phyloP scores from a whole-genome alignment of 192 early-diverging fungal species.

The Hyaloraphidium curvatum region DNA sequence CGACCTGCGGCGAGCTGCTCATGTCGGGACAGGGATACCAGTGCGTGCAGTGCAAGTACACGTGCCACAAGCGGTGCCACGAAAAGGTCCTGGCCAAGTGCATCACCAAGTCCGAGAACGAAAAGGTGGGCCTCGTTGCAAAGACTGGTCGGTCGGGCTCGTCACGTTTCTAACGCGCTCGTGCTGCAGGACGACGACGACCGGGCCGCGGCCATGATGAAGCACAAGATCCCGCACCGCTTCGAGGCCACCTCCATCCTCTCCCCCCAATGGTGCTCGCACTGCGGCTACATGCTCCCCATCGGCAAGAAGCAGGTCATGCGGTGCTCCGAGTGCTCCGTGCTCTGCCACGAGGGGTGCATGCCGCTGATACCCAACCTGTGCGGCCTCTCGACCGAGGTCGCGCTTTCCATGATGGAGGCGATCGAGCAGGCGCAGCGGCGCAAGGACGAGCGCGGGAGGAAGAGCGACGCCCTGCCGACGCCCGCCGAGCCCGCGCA shows the following conservation, averaged over 20 bases:
- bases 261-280: conserved; percentile 86
- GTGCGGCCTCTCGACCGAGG: conserved; percentile 72
- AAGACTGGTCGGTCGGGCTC: no score
- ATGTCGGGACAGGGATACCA: conserved; percentile 73
- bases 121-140: conserved; percentile 21
- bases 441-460: conserved; percentile 2
- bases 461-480: not conserved
- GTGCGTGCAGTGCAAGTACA: conserved; percentile 77
- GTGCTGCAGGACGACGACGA: conserved; percentile 27
- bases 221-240: conserved; percentile 92
- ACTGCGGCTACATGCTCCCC: conserved; percentile 92
- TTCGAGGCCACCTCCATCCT: conserved; percentile 54
- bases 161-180: not conserved
- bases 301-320: conserved; percentile 49
- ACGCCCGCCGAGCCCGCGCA: not conserved
- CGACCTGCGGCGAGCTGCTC: conserved; percentile 83
- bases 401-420: conserved; percentile 68
- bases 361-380: conserved; percentile 72
- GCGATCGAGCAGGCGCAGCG: conserved; percentile 51
- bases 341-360: conserved; percentile 68
- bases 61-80: conserved; percentile 83
- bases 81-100: conserved; percentile 73
- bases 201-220: conserved; percentile 27
- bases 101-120: conserved; percentile 46
- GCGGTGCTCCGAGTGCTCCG: conserved; percentile 50